Percentiles rank a stretch among this genome's conserved stretches.
These are phyloP conservation scores for Boletus rubescentipes DNA, from an alignment of 768 basidiomycete genomes.

Conservation along the genomic window DNA sequence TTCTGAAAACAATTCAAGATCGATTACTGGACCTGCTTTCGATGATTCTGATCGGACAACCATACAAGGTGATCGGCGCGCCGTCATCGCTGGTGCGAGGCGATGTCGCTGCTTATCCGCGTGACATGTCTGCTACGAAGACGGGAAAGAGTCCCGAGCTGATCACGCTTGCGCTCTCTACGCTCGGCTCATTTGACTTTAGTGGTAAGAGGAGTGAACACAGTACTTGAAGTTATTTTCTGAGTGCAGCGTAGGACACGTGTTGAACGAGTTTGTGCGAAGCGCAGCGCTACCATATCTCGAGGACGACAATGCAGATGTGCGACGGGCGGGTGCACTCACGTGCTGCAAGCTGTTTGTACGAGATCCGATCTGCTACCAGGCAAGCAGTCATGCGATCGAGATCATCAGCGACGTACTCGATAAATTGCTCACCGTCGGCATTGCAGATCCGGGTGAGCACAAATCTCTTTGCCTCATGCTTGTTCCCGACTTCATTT, in stretches of 20 bases:
- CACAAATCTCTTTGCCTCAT: background rate
- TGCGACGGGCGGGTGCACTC: conserved; percentile 84
- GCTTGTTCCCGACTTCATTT: conserved; percentile 6
- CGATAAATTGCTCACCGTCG: conserved; percentile 92
- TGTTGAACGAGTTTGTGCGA: conserved; percentile 94
- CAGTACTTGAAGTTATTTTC: conserved; percentile 9
- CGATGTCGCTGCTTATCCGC: conserved; percentile 47
- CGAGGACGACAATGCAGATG: conserved; percentile 87
- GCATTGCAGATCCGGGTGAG: conserved; percentile 92
- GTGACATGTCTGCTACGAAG: conserved; percentile 54
- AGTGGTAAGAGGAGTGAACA: conserved; percentile 53
- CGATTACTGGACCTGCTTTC: conserved; percentile 88
- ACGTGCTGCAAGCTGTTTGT: conserved; percentile 93
- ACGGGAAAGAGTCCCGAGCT: conserved; percentile 64
- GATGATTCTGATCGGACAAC: conserved; percentile 73
- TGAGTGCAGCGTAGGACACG: conserved; percentile 59
- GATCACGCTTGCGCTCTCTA: conserved; percentile 80
- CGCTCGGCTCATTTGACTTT: conserved; percentile 92
- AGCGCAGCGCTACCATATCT: conserved; percentile 89
- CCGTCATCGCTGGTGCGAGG: conserved; percentile 59
- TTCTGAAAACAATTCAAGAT: conserved; percentile 93
- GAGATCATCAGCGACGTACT: conserved; percentile 98
- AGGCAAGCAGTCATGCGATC: conserved; percentile 93
- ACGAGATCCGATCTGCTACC: conserved; percentile 93
- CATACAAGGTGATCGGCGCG: conserved; percentile 87